These are phyloP conservation scores for Pseudonectria foliicola DNA, from an alignment of 2,329 filamentous ascomycete species.

Conservation along the genomic window DNA sequence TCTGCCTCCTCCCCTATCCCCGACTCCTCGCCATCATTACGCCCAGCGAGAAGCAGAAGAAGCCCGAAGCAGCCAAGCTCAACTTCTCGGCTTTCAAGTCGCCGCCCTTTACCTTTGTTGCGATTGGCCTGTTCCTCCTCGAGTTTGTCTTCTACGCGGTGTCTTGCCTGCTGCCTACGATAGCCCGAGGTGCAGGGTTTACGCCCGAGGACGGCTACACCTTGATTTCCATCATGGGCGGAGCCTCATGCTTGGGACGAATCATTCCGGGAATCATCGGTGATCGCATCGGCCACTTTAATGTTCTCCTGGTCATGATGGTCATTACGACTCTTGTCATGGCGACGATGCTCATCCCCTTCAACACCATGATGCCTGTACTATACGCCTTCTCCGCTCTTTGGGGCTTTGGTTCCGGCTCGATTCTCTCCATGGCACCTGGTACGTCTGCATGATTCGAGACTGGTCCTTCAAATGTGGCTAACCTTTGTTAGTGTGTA, in stretches of 20 bases:
- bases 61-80: conserved; percentile 18
- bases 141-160: conserved; percentile 43
- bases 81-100: conserved; percentile 35
- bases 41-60: conserved; percentile 2
- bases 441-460: conserved; percentile 7
- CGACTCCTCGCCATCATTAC: conserved; percentile 13
- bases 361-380: conserved; percentile 29
- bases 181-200: conserved; percentile 30
- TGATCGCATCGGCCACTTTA: conserved; percentile 38
- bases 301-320: conserved; percentile 21
- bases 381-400: conserved; percentile 38
- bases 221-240: conserved; percentile 37
- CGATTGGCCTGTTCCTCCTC: conserved; percentile 35
- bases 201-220: conserved; percentile 33
- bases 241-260: conserved; percentile 34
- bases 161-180: conserved; percentile 39
- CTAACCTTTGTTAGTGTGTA: conserved; percentile 28
- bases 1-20: conserved; percentile 29
- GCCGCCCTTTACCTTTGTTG: conserved; percentile 34
- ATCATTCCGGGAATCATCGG: conserved; percentile 36
- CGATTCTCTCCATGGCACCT: conserved; percentile 36
- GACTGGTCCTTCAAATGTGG: not conserved
- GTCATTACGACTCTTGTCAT: conserved; percentile 33
- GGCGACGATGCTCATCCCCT: conserved; percentile 36
- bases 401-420: conserved; percentile 43